Base-by-base conservation (phyloP, 2,329 filamentous ascomycete species). In the Phaeosphaeriaceae sp. region DNA sequence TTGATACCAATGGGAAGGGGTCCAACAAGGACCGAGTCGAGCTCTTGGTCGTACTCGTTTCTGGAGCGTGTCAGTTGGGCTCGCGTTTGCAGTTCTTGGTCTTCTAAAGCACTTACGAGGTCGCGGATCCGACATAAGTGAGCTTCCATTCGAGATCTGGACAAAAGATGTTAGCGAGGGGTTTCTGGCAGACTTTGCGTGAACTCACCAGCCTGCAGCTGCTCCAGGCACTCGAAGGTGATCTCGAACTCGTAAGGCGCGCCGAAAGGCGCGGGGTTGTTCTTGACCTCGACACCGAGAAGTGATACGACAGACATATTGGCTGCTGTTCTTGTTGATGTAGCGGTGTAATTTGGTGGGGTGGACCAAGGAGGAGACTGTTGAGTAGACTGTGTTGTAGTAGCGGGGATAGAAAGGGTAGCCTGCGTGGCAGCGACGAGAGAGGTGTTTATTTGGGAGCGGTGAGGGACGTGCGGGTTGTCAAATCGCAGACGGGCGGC, bases 61-160 rank as follows among this genome's bases (percentile, higher is more conserved):
- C 93, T 97, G 49, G 4, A 30, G 35, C 26, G 55, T 22, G 59
- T 57, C 47, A 58, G 59, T 64, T 54, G 53, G 56, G 57, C 52
- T 56, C 26, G 26, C 47, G 47, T 28, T 5, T 55, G 56, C 26
- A 15, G 32, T 3, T 30, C 4, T 32, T n/a, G 23, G 26, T 32
- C 17, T 47, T 17, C 52, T 49, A 57, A 54, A 30, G 58, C 43
- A 85, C 91, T 84, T 85, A 97, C 91, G 93, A 97, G 57, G 94
- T 98, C 65, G 96, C 95, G 70, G 95, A 99, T 74, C 95, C 96
- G 76, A 99, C 95, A 73, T 99, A 99, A 78, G 93, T 99, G 73
- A 99, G 85, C 82, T 99, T 99, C 95, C 95, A 99, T 82, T 99
- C 95, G 62, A 99, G 89, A 82, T 99, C 95, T 97, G 72, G 32